Conservation (phyloP, 257 asterid genomes). For the Phtheirospermum japonicum region DNA sequence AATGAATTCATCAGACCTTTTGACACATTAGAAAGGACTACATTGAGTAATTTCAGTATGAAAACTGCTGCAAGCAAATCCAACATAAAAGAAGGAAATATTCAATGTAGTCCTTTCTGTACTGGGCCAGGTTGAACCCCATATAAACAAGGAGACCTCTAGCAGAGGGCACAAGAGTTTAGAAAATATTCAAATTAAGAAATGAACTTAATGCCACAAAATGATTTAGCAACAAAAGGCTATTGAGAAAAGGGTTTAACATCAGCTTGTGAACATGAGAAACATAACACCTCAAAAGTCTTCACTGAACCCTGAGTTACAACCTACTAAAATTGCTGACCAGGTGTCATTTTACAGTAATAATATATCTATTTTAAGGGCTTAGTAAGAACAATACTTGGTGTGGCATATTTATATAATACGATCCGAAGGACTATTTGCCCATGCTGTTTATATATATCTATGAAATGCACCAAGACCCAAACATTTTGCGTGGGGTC, state of each 20-base stretch:
- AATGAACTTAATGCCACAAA: too few species aligned
- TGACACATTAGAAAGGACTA: background rate
- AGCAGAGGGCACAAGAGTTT: too few species aligned
- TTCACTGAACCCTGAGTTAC: background rate
- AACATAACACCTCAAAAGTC: conserved; percentile 1
- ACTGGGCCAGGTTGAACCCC: too few species aligned
- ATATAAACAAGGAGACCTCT: too few species aligned
- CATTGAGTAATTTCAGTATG: background rate
- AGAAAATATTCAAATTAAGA: background rate
- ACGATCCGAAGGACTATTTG: background rate
- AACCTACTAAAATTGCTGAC: background rate
- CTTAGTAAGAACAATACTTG: background rate
- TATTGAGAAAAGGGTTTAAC: too few species aligned
- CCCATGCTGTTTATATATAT: background rate
- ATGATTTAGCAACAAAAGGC: too few species aligned
- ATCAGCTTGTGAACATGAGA: background rate
- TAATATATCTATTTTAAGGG: background rate
- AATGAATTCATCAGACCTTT: background rate
- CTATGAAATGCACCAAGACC: background rate
- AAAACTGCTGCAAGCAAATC: background rate
- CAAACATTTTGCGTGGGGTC: background rate
- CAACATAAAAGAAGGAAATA: background rate
- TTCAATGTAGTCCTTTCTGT: too few species aligned
- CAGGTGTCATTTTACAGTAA: background rate
- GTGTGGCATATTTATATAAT: background rate